Base-by-base conservation (phyloP, 1,139 yeast genomes). In the Yamadazyma atmosphaerica region DNA sequence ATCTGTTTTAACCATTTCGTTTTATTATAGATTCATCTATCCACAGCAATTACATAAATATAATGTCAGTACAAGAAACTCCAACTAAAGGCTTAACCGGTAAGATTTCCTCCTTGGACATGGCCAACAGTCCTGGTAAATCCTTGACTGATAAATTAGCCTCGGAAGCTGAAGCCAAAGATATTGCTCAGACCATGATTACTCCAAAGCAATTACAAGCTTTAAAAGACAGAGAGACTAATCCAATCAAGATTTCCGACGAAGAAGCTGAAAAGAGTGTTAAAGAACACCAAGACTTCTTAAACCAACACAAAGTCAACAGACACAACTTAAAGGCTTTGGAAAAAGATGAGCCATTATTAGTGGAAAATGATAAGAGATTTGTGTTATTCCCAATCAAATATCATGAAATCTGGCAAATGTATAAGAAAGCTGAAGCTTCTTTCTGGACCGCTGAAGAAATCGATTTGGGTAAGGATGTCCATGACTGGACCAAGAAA, bases 361-460 rank as follows among this genome's bases (percentile, higher is more conserved):
- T 92, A 57, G 63, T 65, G 44, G 98, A 92, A 68, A 92, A 94
- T 78, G 81, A 79, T 52, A 81, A 81, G 60, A 83, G 98, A 60
- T 92, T 89, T 60, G 98, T 92, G 40, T 73, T 92, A 54, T 94
- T 92, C 82, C 99, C 99, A 49, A 89, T 92, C 69, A 86, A 87
- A 69, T 94, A 89, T 72, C 94, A 90, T 63, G 98, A 92, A 71
- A 86, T 94, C 58, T 92, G 98, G 98, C 96, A 90, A 65, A 92
- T 95, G 79, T 92, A 92, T 72, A 92, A 92, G 75, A 89, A 90
- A 71, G 97, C 98, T 32, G 98, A 92, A 74, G 98, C 98, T 17
- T 88, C 97, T 10, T 92, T 92, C 78, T 92, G 99, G 99, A 92
- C 98, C 37, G 97, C 98, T 39, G 99, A 92, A 73, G 99, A 92